These are phyloP conservation scores for Cladosporium oxysporum DNA, from an alignment of 2,329 filamentous ascomycete genomes.

Conservation along the genomic window DNA sequence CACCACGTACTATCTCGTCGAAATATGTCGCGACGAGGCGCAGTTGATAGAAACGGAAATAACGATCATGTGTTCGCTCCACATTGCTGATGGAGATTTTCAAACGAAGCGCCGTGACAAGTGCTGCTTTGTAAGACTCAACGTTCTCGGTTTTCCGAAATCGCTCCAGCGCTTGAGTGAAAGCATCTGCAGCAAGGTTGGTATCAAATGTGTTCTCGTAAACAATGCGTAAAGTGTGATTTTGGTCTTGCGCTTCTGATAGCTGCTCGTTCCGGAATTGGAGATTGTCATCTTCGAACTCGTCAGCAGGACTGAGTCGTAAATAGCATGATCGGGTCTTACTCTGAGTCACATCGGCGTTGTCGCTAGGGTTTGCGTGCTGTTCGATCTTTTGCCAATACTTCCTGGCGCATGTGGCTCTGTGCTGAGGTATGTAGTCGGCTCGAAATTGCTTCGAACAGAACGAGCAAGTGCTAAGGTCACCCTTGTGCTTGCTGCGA, in stretches of 20 bases:
- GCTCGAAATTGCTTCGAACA: not conserved
- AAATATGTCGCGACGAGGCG: fast-evolving
- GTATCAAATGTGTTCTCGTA: not conserved
- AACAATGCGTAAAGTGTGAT: not conserved
- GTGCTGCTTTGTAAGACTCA: not conserved
- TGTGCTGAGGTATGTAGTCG: not conserved
- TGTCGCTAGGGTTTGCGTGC: not conserved
- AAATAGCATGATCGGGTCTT: not conserved
- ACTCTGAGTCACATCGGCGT: not conserved
- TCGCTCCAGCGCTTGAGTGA: not conserved
- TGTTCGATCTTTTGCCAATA: not conserved
- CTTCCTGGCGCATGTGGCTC: not conserved
- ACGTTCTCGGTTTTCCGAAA: not conserved
- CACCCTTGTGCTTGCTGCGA: not conserved
- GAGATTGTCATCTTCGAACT: not conserved
- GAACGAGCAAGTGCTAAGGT: not conserved
- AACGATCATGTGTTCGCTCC: too few species aligned
- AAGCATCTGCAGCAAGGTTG: not conserved
- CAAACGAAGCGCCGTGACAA: not conserved
- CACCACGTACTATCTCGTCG: not conserved
- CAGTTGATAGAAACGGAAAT: too few species aligned
- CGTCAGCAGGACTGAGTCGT: not conserved
- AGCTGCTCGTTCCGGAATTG: not conserved
- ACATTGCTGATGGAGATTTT: not conserved
- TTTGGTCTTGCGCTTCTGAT: not conserved